Base-by-base conservation (phyloP, 2,329 filamentous ascomycete genomes). In the Paracoccidioides brasiliensis region DNA sequence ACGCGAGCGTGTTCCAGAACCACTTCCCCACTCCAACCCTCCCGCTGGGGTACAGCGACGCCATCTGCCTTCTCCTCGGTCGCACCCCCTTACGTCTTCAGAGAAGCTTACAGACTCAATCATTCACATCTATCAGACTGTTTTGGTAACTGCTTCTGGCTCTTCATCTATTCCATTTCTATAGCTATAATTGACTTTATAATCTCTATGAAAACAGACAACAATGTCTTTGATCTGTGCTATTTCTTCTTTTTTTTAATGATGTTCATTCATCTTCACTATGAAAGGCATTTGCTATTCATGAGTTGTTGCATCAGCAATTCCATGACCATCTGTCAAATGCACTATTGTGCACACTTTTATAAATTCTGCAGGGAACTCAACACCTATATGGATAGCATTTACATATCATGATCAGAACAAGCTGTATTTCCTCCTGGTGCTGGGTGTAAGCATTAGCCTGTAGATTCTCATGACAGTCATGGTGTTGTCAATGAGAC, bases 241-340 rank as follows among this genome's bases (percentile, higher is more conserved):
- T 82, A 81, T 68, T 76, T 80, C 66, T 74, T 72, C 30, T 69
- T 80, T 56, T 80, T 80, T 70, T 67, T 80, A 42, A 76, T 80
- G 70, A 73, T 74, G 59, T 79, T 80, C 60, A 72, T 79, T 80
- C 60, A 72, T 81, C 56, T 80, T 80, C 60, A 72, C 76, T 14
- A 76, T 77, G 65, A 78, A 79, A 67, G 75, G 74, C 38, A 78
- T 76, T 3, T 57, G 71, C 10, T 74, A 70, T 58, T 70, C 72
- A 3, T 79, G 78, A 78, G 77, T 80, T 52, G 73, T 80, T 52
- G 73, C 74, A 1, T 74, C 71, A 40, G 71, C 74, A 1, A 73
- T 80, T 35, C 73, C 77, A 0, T 73, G 77, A 0, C 78, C 78
- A 0, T 76, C 77, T 0, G 78, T 77, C 1, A 80, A 80, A 64